Conservation (phyloP, 306 rosid genomes). For the Malus asiatica region DNA sequence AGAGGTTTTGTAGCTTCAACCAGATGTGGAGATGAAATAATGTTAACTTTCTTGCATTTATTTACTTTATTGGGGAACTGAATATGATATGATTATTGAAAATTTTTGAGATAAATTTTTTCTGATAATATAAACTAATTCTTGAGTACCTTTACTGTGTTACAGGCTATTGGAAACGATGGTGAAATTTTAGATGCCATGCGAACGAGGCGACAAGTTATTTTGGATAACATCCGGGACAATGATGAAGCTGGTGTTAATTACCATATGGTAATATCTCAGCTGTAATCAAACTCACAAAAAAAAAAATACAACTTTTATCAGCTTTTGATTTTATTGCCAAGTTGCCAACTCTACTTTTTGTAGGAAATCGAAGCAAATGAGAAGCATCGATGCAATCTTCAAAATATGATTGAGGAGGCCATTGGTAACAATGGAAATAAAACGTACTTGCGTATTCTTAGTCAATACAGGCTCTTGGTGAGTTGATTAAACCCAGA, state of each 20-base stretch:
- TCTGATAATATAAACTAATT: background rate
- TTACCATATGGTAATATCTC: constrained; percentile 35
- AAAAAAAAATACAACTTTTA: background rate
- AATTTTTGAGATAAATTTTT: background rate
- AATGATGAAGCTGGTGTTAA: constrained; percentile 56
- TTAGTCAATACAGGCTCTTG: constrained; percentile 58
- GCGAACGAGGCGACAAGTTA: constrained; percentile 41
- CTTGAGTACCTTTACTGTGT: constrained; percentile 1
- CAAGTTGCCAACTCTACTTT: background rate
- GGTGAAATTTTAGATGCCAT: constrained; percentile 39
- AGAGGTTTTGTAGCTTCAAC: background rate
- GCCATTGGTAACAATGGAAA: constrained; percentile 49
- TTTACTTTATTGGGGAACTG: background rate
- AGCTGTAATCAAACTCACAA: background rate
- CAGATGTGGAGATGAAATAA: background rate
- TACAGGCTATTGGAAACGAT: constrained; percentile 39
- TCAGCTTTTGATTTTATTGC: constrained; percentile 5
- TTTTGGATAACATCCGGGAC: constrained; percentile 57
- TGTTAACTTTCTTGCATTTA: background rate
- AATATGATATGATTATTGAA: background rate
- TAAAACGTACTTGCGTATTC: constrained; percentile 52
- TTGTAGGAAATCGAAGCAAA: constrained; percentile 54
- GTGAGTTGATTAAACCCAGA: constrained; percentile 22
- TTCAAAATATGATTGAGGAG: constrained; percentile 55
- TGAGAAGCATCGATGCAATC: constrained; percentile 50